Evolutionary conservation across 257 asterid species (phyloP).

Genomic region (Scutellaria baicalensis): DNA sequence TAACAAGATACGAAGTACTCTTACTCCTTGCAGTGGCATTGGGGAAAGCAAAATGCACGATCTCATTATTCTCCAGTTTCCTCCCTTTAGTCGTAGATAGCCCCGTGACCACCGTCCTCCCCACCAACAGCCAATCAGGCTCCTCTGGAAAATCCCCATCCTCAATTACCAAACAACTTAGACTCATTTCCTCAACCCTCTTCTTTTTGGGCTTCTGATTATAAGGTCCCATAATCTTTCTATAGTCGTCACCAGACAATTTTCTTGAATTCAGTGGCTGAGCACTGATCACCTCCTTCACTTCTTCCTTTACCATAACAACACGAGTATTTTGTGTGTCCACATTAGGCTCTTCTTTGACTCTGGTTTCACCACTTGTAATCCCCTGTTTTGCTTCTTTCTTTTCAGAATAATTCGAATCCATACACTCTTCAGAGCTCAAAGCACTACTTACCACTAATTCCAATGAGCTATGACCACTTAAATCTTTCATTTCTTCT

Average conservation of each 20-base stretch:
- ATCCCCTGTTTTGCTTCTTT: not conserved
- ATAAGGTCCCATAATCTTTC: constrained; percentile 3
- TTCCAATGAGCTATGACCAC: not conserved
- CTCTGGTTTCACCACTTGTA: constrained; percentile 2
- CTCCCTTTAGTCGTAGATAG: constrained; percentile 78
- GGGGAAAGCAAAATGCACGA: constrained; percentile 73
- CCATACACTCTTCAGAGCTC: not conserved
- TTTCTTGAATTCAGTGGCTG: constrained; percentile 47
- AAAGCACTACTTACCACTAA: not conserved
- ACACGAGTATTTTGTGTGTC: not conserved
- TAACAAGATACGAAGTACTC: constrained; percentile 23
- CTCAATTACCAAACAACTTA: constrained; percentile 55
- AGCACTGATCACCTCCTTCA: constrained; percentile 22
- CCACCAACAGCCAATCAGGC: constrained; percentile 76
- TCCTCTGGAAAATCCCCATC: constrained; percentile 76
- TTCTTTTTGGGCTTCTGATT: constrained; percentile 13
- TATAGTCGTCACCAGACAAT: constrained; percentile 29
- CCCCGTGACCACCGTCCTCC: constrained; percentile 60
- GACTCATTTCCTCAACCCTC: constrained; percentile 20
- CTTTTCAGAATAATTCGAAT: not conserved
- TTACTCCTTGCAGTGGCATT: constrained; percentile 6
- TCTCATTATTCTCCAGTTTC: constrained; percentile 73
- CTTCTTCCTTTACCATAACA: constrained; percentile 23
- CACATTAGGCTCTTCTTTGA: constrained; percentile 23
- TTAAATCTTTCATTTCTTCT: not conserved